phyloP scores from a whole-genome alignment of 805 yeast species.

The Wickerhamiella sergipiensis region DNA sequence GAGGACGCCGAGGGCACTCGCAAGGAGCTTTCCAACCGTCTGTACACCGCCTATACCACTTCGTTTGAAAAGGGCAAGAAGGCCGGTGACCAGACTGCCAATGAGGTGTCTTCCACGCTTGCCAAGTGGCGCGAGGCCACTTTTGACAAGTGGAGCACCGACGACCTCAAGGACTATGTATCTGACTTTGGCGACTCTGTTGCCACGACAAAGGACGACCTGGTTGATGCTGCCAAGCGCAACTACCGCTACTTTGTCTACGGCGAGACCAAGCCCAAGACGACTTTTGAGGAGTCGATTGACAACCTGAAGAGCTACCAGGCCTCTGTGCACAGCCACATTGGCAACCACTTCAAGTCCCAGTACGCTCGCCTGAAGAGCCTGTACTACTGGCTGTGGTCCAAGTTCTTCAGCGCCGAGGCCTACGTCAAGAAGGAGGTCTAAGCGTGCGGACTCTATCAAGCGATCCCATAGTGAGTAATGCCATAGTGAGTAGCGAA shows the following conservation, averaged over 20 bases:
- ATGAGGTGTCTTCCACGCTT: constrained; percentile 25
- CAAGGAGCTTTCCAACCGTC: constrained; percentile 33
- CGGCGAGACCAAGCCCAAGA: constrained; percentile 5
- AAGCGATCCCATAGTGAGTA: too few relatives aligned
- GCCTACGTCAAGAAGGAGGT: background rate
- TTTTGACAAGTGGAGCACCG: constrained; percentile 39
- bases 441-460: too few relatives aligned
- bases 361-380: background rate
- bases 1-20: constrained; percentile 29
- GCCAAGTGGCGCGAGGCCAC: constrained; percentile 30
- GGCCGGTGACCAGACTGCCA: constrained; percentile 29
- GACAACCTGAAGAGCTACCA: background rate
- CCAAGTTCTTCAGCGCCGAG: background rate
- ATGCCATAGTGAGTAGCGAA: too few relatives aligned
- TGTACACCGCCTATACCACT: constrained; percentile 33
- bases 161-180: constrained; percentile 44
- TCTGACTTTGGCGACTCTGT: constrained; percentile 28
- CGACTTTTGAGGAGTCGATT: constrained; percentile 1
- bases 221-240: constrained; percentile 15
- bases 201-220: constrained; percentile 10
- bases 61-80: constrained; percentile 32
- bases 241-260: constrained; percentile 12
- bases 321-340: background rate
- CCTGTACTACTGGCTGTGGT: background rate
- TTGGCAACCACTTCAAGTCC: background rate